Base-by-base conservation (phyloP, 2,329 filamentous ascomycete genomes). In the Malbranchea zuffiana region DNA sequence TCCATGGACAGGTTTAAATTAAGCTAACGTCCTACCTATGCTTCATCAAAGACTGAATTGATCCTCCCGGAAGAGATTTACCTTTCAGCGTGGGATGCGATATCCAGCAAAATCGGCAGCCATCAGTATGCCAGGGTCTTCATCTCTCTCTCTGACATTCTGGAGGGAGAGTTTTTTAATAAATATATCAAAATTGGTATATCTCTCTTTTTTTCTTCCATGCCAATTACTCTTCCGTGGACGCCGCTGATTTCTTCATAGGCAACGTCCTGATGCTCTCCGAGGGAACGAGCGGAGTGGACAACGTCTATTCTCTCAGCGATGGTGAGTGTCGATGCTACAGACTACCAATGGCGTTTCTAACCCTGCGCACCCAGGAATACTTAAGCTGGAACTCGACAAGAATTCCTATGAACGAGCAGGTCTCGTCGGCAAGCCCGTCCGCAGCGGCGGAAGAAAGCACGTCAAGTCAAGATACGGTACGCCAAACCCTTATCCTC, bases 211-310 rank as follows among this genome's bases (percentile, higher is more conserved):
- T 39, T 6, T 32, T 4, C 17, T 23, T 16, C 17, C 19, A n/a
- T 33, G 18, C 11, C 19, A n/a, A 25, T 16, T 3, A 17, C 7
- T 19, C n/a, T 26, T 5, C n/a, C 10, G 51, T 52, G 12, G 6
- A 29, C 20, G 19, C 8, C 6, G 4, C 25, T 29, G n/a, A 32
- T 16, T 10, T 6, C 2, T 16, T 19, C 11, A 2, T 41, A 86
- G 84, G 84, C 4, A 78, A 85, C 52, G 65, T 92, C 32, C 59
- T 83, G 47, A 83, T 96, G 80, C 69, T 94, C 2, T 94, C 87
- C 0, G 74, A 87, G 56, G 86, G 85, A 8, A 71, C 72, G 20
- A 65, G 71, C 5, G 78, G 75, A 2, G 68, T 78, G 2, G 80
- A 87, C 50, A 82, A 82, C 48, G 67, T 80, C 2, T 88, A 84